A percentile compares a stretch with the other conserved stretches of the same genome.
Conservation (phyloP, 2,329 filamentous ascomycete species). For the Cladophialophora immunda region DNA sequence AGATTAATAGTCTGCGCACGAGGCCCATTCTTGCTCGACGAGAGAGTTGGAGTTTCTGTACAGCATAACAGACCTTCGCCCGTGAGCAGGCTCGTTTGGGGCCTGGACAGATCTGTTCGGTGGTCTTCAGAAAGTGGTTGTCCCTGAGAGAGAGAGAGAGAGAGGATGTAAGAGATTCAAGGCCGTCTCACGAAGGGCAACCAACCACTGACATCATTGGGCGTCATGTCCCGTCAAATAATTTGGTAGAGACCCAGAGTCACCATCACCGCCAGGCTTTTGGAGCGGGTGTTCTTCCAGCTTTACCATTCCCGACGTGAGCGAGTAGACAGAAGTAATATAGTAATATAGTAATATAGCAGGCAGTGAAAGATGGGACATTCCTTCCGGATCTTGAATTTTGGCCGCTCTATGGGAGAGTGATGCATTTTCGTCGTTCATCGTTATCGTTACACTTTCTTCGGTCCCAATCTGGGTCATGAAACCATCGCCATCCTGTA, state of each 20-base stretch:
- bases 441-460: conserved; percentile 36
- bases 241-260: background rate
- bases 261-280: background rate
- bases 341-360: no score
- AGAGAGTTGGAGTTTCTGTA: background rate
- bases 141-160: background rate
- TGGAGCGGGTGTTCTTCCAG: background rate
- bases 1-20: conserved; percentile 80
- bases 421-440: conserved; percentile 25
- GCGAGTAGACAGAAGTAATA: background rate
- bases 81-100: background rate
- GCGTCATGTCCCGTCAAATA: conserved; percentile 11
- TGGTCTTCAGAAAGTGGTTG: background rate
- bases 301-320: background rate
- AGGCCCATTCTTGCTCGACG: conserved; percentile 65
- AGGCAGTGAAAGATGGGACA: background rate
- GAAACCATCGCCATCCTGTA: conserved; percentile 7
- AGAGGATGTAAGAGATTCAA: background rate
- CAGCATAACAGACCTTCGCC: background rate
- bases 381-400: conserved; percentile 1
- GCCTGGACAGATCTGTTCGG: background rate
- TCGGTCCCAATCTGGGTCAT: conserved; percentile 20
- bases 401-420: conserved; percentile 26
- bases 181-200: background rate
- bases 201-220: conserved; percentile 17